Percentiles rank a stretch among this genome's conserved stretches.
These are phyloP conservation scores for Candida peoriensis DNA, from an alignment of 805 yeast genomes.

Conservation along the genomic window DNA sequence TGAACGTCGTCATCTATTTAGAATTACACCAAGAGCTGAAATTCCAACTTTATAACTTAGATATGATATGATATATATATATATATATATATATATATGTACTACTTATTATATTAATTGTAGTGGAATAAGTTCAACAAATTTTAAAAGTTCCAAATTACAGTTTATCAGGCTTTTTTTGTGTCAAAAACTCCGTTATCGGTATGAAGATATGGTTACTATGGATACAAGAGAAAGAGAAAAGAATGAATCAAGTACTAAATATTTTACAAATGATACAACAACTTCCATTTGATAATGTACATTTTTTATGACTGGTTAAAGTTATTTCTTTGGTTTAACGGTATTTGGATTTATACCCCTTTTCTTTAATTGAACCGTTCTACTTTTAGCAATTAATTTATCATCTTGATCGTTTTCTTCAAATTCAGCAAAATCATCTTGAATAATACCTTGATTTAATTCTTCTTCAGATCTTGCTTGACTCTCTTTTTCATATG, in stretches of 20 bases:
- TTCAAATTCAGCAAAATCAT: constrained; percentile 81
- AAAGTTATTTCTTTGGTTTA: constrained; percentile 11
- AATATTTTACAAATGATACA: too few species aligned
- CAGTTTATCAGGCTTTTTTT: too few species aligned
- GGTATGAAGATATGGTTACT: too few species aligned
- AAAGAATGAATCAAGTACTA: too few species aligned
- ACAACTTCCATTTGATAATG: not conserved
- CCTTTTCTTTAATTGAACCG: constrained; percentile 58
- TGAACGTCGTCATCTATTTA: constrained; percentile 55
- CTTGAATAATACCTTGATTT: constrained; percentile 77
- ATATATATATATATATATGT: too few species aligned
- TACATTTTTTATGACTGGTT: constrained; percentile 5
- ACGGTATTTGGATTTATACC: constrained; percentile 63
- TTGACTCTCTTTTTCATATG: constrained; percentile 73
- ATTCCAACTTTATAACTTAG: too few species aligned
- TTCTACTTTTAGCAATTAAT: constrained; percentile 64
- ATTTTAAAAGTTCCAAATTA: too few species aligned
- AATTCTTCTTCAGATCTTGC: constrained; percentile 81
- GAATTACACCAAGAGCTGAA: constrained; percentile 62
- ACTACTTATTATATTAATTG: too few species aligned
- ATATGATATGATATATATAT: too few species aligned
- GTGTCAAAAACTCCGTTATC: too few species aligned
- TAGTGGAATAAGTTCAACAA: too few species aligned
- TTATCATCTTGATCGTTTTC: constrained; percentile 63
- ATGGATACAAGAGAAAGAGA: too few species aligned